Base-by-base conservation (phyloP, 2,329 filamentous ascomycete genomes). In the Parafenestella ontariensis region DNA sequence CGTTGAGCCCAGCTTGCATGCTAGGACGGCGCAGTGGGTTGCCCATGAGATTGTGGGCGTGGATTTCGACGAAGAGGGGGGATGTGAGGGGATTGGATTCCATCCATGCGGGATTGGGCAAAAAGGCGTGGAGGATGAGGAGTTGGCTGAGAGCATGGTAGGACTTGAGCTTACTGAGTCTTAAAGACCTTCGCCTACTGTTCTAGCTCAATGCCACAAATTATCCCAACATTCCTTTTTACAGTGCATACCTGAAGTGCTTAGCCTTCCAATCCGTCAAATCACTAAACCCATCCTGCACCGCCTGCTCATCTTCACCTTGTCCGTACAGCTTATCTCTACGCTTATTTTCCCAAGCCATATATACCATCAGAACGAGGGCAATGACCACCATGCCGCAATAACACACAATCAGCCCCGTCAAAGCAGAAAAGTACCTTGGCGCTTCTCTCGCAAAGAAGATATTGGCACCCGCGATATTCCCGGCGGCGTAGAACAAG, bases 401-500 rank as follows among this genome's bases (percentile, higher is more conserved):
- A 57, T 81, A 81, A 50, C 77, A 80, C 26, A 74, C 68, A 17
- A 78, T 70, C 17, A 81, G 59, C 0, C 76, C 79, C 1, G 73
- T 74, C n/a, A 81, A 58, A 1, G 79, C 79, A 3, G 77, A 79
- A 36, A 73, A 76, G 39, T 82, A 81, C 5, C 79, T 69, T 1
- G 79, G 79, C 7, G 70, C 71, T 60, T 82, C 79, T 2, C 64
- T 64, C 0, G 78, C 70, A 48, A 81, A 76, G 68, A 81, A 81
- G 24, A 81, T 75, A 37, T 81, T 79, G 1, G 80, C 79, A 0
- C 81, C 81, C 0, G 76, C 76, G 28, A 82, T 78, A 58, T 83
- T 82, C 0, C 81, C 81, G 2, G 74, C 78, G 0, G 80, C 79
- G 53, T 82, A 81, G 54, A 81, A 75, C 0, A 77, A 68, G 57